phyloP scores from a whole-genome alignment of 805 yeast genomes.

The Yarrowia osloensis region DNA sequence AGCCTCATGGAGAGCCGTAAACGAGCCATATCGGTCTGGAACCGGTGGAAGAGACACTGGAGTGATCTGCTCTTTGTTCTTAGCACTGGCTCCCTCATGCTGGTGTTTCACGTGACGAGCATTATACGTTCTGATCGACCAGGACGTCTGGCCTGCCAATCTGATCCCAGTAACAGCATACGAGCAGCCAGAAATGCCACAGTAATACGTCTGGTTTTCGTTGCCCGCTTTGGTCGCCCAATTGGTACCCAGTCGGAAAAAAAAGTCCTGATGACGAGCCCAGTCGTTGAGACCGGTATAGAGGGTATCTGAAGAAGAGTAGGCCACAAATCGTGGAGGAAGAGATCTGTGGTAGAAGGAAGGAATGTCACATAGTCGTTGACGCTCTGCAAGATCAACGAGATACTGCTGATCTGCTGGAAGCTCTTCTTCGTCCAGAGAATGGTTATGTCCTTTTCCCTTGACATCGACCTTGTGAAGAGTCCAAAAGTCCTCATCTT shows the following conservation, averaged over 20 bases:
- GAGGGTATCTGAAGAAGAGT: not conserved
- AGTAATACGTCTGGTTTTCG: constrained; percentile 7
- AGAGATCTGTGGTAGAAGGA: not conserved
- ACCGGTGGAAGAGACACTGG: not conserved
- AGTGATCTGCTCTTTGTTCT: not conserved
- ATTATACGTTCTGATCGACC: constrained; percentile 5
- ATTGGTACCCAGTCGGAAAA: constrained; percentile 5
- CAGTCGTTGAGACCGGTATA: constrained; percentile 3
- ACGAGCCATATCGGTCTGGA: not conserved
- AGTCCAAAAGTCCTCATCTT: constrained; percentile 20
- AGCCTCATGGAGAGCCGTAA: constrained; percentile 2
- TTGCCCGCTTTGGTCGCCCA: constrained; percentile 4
- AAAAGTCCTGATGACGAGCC: constrained; percentile 15
- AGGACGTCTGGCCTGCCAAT: not conserved
- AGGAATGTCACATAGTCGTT: constrained; percentile 1
- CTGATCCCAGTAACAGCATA: constrained; percentile 8
- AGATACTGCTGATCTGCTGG: not conserved
- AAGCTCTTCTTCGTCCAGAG: not conserved
- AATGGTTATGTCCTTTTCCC: not conserved
- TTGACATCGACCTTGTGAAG: constrained; percentile 4
- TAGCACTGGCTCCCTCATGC: not conserved
- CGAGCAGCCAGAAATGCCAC: not conserved
- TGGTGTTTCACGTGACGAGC: constrained; percentile 7
- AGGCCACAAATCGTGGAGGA: not conserved
- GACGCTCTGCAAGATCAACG: not conserved